Conservation (phyloP, 2,329 filamentous ascomycete species). For the Nigrospora sphaerica region DNA sequence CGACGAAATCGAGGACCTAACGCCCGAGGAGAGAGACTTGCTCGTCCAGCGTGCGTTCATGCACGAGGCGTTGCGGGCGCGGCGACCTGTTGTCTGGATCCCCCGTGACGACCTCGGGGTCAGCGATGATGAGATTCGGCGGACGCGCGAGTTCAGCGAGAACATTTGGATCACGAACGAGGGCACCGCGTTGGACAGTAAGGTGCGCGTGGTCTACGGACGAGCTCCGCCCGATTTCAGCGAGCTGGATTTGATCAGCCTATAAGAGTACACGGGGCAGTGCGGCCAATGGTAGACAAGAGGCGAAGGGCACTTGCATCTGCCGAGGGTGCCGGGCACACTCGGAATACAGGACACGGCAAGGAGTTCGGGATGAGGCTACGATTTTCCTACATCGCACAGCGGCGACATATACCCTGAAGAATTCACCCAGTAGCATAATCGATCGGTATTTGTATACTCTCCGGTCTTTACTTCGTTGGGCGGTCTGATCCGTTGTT, state of each 20-base stretch:
- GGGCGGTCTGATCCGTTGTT: too few species aligned
- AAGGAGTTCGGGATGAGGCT: too few species aligned
- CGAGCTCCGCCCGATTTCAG: conserved; percentile 84
- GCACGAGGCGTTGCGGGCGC: conserved; percentile 78
- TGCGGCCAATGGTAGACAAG: too few species aligned
- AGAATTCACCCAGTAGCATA: too few species aligned
- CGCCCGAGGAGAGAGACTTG: conserved; percentile 78
- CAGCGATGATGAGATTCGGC: conserved; percentile 80
- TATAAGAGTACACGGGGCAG: conserved; percentile 35
- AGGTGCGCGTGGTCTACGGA: conserved; percentile 75
- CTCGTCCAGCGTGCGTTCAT: conserved; percentile 85
- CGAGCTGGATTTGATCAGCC: conserved; percentile 76
- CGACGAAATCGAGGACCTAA: conserved; percentile 91
- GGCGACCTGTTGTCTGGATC: conserved; percentile 87
- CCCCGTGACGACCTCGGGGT: conserved; percentile 85
- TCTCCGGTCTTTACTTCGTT: too few species aligned
- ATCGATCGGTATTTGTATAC: too few species aligned
- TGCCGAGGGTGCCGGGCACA: too few species aligned
- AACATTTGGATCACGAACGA: conserved; percentile 92
- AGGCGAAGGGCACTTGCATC: too few species aligned
- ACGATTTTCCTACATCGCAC: too few species aligned
- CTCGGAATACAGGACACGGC: too few species aligned
- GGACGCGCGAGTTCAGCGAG: conserved; percentile 69
- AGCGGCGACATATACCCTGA: too few species aligned
- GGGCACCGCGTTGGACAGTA: conserved; percentile 79